phyloP scores from a whole-genome alignment of 306 rosid genomes.

The Leucaena leucocephala region DNA sequence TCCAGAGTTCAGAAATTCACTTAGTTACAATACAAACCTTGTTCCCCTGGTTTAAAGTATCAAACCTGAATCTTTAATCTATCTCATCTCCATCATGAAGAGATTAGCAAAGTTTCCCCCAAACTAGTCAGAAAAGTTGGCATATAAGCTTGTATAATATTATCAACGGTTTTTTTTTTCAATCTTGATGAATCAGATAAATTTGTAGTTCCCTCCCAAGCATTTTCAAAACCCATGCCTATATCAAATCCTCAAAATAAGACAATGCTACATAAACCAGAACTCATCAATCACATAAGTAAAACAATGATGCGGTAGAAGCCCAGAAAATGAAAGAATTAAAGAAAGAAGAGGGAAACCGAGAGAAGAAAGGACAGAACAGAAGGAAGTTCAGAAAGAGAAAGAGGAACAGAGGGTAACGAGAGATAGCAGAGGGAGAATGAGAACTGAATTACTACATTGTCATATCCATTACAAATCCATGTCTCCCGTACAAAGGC shows the following conservation, averaged over 20 bases:
- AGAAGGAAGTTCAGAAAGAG: no score
- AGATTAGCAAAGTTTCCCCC: neutral
- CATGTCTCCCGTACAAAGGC: no score
- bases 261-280: neutral
- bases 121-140: neutral
- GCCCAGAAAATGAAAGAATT: no score
- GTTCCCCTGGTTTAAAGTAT: neutral
- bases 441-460: no score
- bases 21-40: neutral
- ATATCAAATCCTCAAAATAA: neutral
- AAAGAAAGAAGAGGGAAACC: no score
- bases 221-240: constrained; percentile 8
- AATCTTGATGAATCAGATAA: neutral
- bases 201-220: neutral
- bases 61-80: neutral
- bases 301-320: no score
- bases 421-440: no score
- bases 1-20: neutral
- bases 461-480: no score
- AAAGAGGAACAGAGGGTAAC: no score
- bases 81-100: neutral
- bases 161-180: neutral
- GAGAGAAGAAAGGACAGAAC: no score
- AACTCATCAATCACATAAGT: constrained; percentile 3
- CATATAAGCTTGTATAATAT: neutral